Percentiles rank a stretch among this genome's conserved stretches.
Evolutionary conservation across 306 rosid genomes (phyloP).

Genomic region (Psophocarpus tetragonolobus): DNA sequence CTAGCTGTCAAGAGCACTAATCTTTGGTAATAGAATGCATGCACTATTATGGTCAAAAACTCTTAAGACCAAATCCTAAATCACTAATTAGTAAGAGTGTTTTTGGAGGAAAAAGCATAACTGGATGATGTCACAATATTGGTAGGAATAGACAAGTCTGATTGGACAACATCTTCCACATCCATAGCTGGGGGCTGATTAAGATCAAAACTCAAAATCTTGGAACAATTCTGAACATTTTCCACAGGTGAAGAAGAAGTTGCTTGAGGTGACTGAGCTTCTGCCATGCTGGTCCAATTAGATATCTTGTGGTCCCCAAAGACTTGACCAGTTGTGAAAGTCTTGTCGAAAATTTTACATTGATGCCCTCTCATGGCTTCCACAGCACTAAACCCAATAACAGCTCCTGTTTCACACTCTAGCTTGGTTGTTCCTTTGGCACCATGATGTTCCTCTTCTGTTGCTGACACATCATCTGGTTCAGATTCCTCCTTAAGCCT

Average conservation of each 20-base stretch:
- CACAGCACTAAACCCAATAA: background rate
- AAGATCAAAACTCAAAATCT: constrained; percentile 48
- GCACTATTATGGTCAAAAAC: background rate
- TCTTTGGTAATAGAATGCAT: background rate
- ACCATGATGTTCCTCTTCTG: background rate
- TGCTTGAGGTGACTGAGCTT: constrained; percentile 13
- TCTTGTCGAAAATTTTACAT: background rate
- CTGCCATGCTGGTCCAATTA: constrained; percentile 24
- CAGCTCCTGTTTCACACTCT: background rate
- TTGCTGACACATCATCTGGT: background rate
- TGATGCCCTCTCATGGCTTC: background rate
- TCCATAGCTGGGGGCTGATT: constrained; percentile 47
- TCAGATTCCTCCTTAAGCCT: constrained; percentile 1
- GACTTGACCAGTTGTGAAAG: constrained; percentile 30
- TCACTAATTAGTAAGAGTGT: constrained; percentile 7
- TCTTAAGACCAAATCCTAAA: background rate
- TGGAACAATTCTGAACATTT: background rate
- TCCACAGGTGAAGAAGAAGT: background rate
- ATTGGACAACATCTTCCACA: constrained; percentile 34
- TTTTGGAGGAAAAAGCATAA: constrained; percentile 26
- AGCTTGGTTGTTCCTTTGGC: background rate
- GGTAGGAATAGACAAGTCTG: background rate
- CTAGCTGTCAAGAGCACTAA: background rate
- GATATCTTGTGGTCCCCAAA: constrained; percentile 40
- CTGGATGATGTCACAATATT: background rate